Evolutionary conservation across 345 rosid genomes (phyloP).

Genomic region (Pugionium cornutum): DNA sequence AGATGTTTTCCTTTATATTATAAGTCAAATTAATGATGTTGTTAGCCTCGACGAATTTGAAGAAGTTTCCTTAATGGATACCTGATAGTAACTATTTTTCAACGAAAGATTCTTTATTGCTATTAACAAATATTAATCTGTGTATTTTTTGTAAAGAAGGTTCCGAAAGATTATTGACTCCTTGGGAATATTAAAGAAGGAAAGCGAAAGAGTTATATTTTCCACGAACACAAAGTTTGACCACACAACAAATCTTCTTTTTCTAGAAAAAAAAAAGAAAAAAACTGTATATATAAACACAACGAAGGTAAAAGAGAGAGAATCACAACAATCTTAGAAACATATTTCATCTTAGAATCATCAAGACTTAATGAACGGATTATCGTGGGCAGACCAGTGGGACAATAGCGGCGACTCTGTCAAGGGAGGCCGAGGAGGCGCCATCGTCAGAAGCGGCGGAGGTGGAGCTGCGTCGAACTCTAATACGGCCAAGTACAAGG

Average conservation of each 20-base stretch:
- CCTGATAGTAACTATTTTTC: constrained; percentile 3
- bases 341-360: not conserved
- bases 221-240: constrained; percentile 36
- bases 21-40: constrained; percentile 7
- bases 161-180: constrained; percentile 26
- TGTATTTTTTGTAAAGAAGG: constrained; percentile 12
- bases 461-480: constrained; percentile 35
- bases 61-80: constrained; percentile 14
- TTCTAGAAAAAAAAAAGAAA: not conserved
- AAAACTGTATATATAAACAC: constrained; percentile 20
- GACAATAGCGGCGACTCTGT: constrained; percentile 42
- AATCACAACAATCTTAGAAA: constrained; percentile 4
- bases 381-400: constrained; percentile 96
- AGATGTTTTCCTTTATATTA: too few relatives aligned
- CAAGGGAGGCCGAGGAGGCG: constrained; percentile 35
- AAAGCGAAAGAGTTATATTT: constrained; percentile 9
- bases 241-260: constrained; percentile 29
- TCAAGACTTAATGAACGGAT: constrained; percentile 36
- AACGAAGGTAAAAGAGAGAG: constrained; percentile 12
- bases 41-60: not conserved
- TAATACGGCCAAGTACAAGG: constrained; percentile 61
- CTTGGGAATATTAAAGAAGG: constrained; percentile 1
- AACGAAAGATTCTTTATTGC: constrained; percentile 4
- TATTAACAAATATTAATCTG: not conserved
- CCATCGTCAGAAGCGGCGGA: constrained; percentile 30